Conservation (phyloP, 129 eudicot species). For the Tanacetum coccineum region DNA sequence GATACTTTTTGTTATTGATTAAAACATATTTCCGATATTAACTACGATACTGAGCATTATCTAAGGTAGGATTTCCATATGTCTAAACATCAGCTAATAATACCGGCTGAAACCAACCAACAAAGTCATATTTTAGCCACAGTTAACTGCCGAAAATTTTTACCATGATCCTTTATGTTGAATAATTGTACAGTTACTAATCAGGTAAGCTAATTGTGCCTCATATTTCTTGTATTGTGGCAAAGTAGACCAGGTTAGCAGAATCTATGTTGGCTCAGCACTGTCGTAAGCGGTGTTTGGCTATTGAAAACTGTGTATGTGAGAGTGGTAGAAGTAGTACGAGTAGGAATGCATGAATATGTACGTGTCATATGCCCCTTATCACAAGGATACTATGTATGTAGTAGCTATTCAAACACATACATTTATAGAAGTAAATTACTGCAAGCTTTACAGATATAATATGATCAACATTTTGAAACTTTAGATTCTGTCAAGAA, state of each 20-base stretch:
- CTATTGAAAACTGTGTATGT: background rate
- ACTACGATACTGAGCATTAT: background rate
- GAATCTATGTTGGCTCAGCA: background rate
- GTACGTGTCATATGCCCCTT: background rate
- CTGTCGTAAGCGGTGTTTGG: background rate
- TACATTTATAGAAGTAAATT: background rate
- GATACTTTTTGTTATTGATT: background rate
- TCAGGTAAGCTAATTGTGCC: background rate
- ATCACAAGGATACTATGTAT: background rate
- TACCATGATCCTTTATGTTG: background rate
- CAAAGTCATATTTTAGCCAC: background rate
- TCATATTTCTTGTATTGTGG: background rate
- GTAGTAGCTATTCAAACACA: background rate
- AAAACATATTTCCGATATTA: background rate
- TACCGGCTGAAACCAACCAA: background rate
- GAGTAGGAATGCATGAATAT: background rate
- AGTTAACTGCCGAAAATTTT: background rate
- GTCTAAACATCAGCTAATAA: background rate
- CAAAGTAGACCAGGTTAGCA: background rate
- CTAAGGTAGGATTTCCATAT: background rate
- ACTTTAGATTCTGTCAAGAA: too few relatives aligned
- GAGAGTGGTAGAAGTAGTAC: background rate
- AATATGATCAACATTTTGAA: background rate
- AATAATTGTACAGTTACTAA: background rate
- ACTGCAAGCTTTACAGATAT: background rate